Conservation (phyloP, 139 green algal species). For the Chlamydomonas applanata region DNA sequence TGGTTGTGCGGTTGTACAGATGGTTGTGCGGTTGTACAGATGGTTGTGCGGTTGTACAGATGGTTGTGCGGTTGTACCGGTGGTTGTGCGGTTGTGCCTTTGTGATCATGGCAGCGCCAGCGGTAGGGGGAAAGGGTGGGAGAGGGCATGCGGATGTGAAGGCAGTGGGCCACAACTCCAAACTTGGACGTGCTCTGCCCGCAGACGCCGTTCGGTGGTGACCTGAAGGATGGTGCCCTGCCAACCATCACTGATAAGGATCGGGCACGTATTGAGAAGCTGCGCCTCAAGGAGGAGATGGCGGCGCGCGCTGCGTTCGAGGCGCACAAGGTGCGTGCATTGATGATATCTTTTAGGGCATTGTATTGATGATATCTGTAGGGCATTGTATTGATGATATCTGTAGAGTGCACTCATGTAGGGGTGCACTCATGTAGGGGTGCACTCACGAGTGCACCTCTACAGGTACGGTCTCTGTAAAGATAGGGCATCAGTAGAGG, state of each 20-base stretch:
- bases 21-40: not conserved
- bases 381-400: no score
- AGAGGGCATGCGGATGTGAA: no score
- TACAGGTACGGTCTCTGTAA: no score
- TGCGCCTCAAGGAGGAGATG: constrained; percentile 52
- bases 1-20: no score
- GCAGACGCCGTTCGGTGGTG: constrained; percentile 35
- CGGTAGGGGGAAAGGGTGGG: not conserved
- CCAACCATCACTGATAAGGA: constrained; percentile 56
- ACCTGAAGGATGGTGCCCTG: constrained; percentile 21
- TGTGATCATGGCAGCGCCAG: not conserved
- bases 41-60: no score
- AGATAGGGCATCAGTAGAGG: no score
- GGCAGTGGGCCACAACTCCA: not conserved
- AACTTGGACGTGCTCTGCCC: not conserved
- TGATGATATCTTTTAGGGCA: no score
- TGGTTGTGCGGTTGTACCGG: not conserved
- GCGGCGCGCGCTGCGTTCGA: constrained; percentile 51
- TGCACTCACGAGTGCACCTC: no score
- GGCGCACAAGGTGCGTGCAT: constrained; percentile 11
- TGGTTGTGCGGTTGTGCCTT: not conserved
- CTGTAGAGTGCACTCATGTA: no score
- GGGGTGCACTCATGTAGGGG: no score
- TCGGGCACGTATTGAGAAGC: constrained; percentile 62
- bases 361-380: no score